These are phyloP conservation scores for Hypoxylon sp. DNA, from an alignment of 2,329 filamentous ascomycete genomes.

Conservation along the genomic window DNA sequence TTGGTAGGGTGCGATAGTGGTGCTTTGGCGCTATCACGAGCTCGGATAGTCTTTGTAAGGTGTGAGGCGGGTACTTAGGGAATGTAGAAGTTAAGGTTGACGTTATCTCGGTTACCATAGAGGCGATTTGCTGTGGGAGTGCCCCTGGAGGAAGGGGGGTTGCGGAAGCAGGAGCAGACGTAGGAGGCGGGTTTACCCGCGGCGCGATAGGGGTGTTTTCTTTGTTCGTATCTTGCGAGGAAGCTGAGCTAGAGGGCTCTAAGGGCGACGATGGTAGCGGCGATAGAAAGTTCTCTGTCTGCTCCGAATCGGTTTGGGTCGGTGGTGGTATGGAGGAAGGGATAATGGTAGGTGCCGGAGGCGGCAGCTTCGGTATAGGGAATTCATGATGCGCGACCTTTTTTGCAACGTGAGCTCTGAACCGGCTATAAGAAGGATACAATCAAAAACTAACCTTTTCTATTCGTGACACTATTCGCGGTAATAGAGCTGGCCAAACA, in stretches of 20 bases:
- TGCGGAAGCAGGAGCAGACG: constrained; percentile 53
- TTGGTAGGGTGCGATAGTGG: constrained; percentile 84
- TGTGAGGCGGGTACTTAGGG: constrained; percentile 83
- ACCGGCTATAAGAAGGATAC: not conserved
- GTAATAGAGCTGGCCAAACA: constrained; percentile 56
- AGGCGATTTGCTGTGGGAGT: constrained; percentile 74
- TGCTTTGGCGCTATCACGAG: constrained; percentile 80
- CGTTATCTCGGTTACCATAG: constrained; percentile 72
- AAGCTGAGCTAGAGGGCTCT: constrained; percentile 53
- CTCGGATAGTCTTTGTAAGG: constrained; percentile 91
- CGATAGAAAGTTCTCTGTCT: constrained; percentile 59
- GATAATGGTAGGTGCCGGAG: constrained; percentile 43
- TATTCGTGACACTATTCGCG: constrained; percentile 55
- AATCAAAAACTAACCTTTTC: constrained; percentile 63
- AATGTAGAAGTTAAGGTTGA: constrained; percentile 76
- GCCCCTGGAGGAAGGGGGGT: constrained; percentile 56
- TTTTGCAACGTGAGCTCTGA: constrained; percentile 21
- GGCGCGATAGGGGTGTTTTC: constrained; percentile 67
- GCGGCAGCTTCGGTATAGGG: constrained; percentile 73
- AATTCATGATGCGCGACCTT: constrained; percentile 84
- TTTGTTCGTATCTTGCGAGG: constrained; percentile 74
- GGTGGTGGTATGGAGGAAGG: constrained; percentile 53
- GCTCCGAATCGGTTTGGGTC: constrained; percentile 53
- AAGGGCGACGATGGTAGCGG: constrained; percentile 62
- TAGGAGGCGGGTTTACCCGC: constrained; percentile 53